A percentile compares a stretch with the other conserved stretches of the same genome.
Conservation (phyloP, 352 stramenopile species). For the Globisporangium orthogonon region DNA sequence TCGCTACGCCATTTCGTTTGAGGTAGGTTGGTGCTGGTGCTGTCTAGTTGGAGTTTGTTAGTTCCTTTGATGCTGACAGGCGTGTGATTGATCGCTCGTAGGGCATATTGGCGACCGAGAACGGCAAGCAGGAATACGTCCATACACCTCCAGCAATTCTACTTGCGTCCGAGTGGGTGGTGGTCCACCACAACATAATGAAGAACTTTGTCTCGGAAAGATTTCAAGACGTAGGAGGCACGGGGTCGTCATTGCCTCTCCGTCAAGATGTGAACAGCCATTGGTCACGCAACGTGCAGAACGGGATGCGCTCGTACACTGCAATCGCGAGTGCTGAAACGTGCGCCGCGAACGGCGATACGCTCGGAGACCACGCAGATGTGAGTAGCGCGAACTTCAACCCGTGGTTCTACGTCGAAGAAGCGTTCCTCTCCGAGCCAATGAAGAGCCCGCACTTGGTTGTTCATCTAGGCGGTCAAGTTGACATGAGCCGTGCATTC, state of each 20-base stretch:
- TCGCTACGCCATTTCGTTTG: conserved; percentile 51
- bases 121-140: conserved; percentile 20
- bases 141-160: conserved; percentile 28
- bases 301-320: conserved; percentile 29
- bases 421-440: conserved; percentile 44
- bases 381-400: conserved; percentile 33
- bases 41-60: neutral
- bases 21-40: conserved; percentile 18
- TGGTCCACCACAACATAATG: conserved; percentile 37
- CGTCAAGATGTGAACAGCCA: neutral
- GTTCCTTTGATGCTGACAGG: neutral
- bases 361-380: conserved; percentile 29
- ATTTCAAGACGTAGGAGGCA: neutral
- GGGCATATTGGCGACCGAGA: conserved; percentile 29
- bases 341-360: conserved; percentile 30
- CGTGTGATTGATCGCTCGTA: conserved; percentile 6
- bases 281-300: conserved; percentile 36
- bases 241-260: neutral
- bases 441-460: conserved; percentile 39
- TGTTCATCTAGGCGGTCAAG: conserved; percentile 56
- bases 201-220: conserved; percentile 3
- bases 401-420: conserved; percentile 58
- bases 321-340: conserved; percentile 23
- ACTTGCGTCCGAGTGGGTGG: conserved; percentile 45
- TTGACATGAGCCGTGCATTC: conserved; percentile 44